A percentile compares a stretch with the other conserved stretches of the same genome.
phyloP scores from a whole-genome alignment of 2,329 filamentous ascomycete species.

The Cadophora gregata region DNA sequence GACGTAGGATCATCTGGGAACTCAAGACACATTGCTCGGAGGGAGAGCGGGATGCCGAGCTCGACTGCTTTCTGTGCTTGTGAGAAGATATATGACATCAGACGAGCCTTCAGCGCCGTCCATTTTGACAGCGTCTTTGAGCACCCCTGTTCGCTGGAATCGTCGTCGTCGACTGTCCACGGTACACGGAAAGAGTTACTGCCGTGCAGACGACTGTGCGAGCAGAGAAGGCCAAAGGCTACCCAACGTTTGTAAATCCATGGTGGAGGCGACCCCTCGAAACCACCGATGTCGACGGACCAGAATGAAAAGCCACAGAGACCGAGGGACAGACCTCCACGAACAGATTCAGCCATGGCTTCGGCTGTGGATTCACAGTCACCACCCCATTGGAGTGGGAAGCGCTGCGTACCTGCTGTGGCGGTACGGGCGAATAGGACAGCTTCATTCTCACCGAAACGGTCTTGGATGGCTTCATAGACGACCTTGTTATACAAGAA shows the following conservation, averaged over 20 bases:
- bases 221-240: slow-evolving; percentile 65
- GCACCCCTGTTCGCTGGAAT: slow-evolving; percentile 52
- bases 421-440: slow-evolving; percentile 65
- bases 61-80: slow-evolving; percentile 56
- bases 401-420: slow-evolving; percentile 63
- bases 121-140: slow-evolving; percentile 55
- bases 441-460: slow-evolving; percentile 55
- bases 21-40: slow-evolving; percentile 64
- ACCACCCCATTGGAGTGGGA: slow-evolving; percentile 66
- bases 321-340: slow-evolving; percentile 62
- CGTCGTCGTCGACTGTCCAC: slow-evolving; percentile 65
- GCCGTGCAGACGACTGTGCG: slow-evolving; percentile 64
- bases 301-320: slow-evolving; percentile 65
- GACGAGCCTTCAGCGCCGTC: slow-evolving; percentile 54
- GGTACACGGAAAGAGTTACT: slow-evolving; percentile 67
- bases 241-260: slow-evolving; percentile 70
- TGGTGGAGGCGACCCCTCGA: slow-evolving; percentile 62
- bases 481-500: slow-evolving; percentile 66
- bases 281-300: slow-evolving; percentile 68
- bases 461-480: slow-evolving; percentile 58
- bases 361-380: slow-evolving; percentile 68
- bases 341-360: slow-evolving; percentile 66
- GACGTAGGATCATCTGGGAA: slow-evolving; percentile 64
- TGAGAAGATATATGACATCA: slow-evolving; percentile 64
- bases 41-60: slow-evolving; percentile 58